phyloP scores from a whole-genome alignment of 352 stramenopile genomes.

The Phytophthora niederhauseri region DNA sequence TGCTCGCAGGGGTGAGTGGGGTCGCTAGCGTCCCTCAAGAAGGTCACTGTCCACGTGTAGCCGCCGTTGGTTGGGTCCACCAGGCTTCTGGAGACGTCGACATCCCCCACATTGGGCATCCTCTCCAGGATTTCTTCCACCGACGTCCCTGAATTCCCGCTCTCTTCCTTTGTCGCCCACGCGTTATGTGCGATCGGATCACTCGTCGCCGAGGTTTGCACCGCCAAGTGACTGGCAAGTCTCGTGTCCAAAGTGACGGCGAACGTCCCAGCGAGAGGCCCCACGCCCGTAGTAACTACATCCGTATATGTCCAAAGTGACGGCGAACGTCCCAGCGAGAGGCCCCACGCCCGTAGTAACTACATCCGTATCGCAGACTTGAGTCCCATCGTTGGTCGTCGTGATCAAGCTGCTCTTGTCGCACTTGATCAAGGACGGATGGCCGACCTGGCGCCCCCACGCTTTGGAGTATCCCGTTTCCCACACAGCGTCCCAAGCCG shows the following conservation, averaged over 20 bases:
- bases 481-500: conserved; percentile 92
- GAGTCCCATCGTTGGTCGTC: conserved; percentile 58
- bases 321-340: conserved; percentile 91
- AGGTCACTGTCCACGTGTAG: conserved; percentile 96
- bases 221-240: conserved; percentile 69
- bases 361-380: conserved; percentile 44
- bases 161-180: conserved; percentile 83
- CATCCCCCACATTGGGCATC: conserved; percentile 95
- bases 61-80: conserved; percentile 91
- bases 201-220: conserved; percentile 67
- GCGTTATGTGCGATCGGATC: conserved; percentile 93
- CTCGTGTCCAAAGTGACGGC: conserved; percentile 89
- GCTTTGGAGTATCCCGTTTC: conserved; percentile 94
- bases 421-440: conserved; percentile 70
- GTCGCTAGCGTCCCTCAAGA: conserved; percentile 86
- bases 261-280: conserved; percentile 94
- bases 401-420: conserved; percentile 72
- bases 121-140: conserved; percentile 96
- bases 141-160: conserved; percentile 91
- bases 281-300: conserved; percentile 47
- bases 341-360: conserved; percentile 68
- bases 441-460: conserved; percentile 96
- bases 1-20: conserved; percentile 53
- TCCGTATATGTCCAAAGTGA: too few species aligned
- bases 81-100: conserved; percentile 87